phyloP scores from a whole-genome alignment of 2,329 filamentous ascomycete species.

The Emericellopsis atlantica region DNA sequence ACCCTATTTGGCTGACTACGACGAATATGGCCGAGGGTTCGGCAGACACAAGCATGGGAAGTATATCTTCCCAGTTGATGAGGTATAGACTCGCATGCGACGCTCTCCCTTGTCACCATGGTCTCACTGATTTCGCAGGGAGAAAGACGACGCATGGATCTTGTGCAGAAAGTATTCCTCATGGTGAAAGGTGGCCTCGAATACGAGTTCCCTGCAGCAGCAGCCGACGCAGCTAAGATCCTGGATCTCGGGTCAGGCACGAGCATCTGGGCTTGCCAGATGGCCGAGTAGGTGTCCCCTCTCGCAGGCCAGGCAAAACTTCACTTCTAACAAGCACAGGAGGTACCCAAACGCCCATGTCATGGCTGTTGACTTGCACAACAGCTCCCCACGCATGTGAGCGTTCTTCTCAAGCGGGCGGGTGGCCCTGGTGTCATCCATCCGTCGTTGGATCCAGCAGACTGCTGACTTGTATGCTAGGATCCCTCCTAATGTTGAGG shows the following conservation, averaged over 20 bases:
- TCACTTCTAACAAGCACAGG: constrained; percentile 4
- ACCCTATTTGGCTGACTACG: constrained; percentile 15
- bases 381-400: constrained; percentile 24
- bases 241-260: constrained; percentile 73
- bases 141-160: constrained; percentile 68
- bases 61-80: constrained; percentile 69
- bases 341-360: constrained; percentile 14
- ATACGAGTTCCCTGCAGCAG: constrained; percentile 8
- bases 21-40: constrained; percentile 55
- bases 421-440: too few species aligned
- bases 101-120: neutral
- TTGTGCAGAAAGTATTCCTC: constrained; percentile 67
- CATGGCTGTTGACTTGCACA: constrained; percentile 25
- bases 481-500: constrained; percentile 47
- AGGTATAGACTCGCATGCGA: constrained; percentile 32
- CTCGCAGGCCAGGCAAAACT: neutral
- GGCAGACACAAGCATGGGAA: constrained; percentile 54
- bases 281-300: constrained; percentile 51
- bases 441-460: constrained; percentile 1
- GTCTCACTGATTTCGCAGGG: constrained; percentile 25
- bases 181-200: constrained; percentile 41
- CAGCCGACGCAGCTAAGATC: constrained; percentile 21
- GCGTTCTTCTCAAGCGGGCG: constrained; percentile 4
- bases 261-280: constrained; percentile 82
- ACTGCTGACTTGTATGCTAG: constrained; percentile 27